phyloP scores from a whole-genome alignment of 257 asterid genomes.

The Paraleonurus japonicus region DNA sequence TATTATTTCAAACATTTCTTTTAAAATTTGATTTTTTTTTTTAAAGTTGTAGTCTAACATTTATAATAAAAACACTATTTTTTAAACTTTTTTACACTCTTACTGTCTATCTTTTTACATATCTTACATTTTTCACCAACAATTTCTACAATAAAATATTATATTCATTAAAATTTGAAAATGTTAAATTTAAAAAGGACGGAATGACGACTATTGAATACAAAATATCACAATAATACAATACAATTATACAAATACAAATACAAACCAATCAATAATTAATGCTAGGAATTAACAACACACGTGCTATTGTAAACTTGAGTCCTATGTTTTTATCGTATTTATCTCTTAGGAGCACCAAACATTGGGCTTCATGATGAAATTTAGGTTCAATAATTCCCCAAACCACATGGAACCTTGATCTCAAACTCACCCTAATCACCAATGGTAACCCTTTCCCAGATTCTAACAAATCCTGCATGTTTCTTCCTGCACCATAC shows the following conservation, averaged over 20 bases:
- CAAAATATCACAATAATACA: background rate
- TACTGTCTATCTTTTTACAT: no score
- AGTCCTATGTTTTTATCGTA: slow-evolving; percentile 53
- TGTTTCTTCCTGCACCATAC: slow-evolving; percentile 81
- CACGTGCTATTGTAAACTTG: slow-evolving; percentile 59
- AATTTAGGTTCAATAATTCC: slow-evolving; percentile 50
- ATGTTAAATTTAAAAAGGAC: no score
- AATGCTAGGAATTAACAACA: slow-evolving; percentile 18
- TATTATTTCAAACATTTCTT: no score
- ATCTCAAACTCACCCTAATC: slow-evolving; percentile 40
- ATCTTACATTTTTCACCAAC: no score
- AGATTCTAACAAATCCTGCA: slow-evolving; percentile 73
- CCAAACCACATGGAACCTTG: slow-evolving; percentile 60
- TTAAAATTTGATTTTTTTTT: no score
- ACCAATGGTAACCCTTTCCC: slow-evolving; percentile 51
- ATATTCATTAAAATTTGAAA: no score
- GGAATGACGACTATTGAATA: no score
- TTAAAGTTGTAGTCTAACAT: no score
- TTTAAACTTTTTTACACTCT: no score
- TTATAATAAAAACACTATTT: no score
- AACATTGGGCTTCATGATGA: slow-evolving; percentile 54
- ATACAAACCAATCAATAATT: background rate
- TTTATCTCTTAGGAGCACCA: slow-evolving; percentile 28
- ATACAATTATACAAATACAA: background rate
- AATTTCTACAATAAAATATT: no score